Evolutionary conservation across 2,329 filamentous ascomycete genomes (phyloP).

Genomic region (Colletotrichum echinochloae): DNA sequence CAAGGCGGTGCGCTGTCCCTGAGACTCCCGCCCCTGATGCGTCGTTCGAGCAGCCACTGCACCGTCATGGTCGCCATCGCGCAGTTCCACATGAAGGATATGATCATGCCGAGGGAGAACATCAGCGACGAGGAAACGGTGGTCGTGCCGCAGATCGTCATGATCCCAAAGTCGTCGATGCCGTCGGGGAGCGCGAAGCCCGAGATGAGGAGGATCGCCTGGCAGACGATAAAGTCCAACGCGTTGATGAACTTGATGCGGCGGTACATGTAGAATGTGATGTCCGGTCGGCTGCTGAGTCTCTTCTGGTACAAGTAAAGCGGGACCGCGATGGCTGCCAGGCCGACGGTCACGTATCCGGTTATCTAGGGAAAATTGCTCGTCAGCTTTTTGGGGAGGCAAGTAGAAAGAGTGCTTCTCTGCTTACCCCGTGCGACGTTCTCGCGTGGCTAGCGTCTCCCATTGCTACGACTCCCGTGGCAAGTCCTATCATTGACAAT

Average conservation of each 20-base stretch:
- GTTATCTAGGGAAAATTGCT: background rate
- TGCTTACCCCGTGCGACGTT: constrained; percentile 25
- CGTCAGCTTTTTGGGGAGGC: background rate
- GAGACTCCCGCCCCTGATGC: constrained; percentile 17
- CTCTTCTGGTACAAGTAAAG: constrained; percentile 31
- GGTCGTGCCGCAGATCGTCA: constrained; percentile 32
- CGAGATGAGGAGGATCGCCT: constrained; percentile 34
- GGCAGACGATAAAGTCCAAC: constrained; percentile 29
- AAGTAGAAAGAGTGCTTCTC: background rate
- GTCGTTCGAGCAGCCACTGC: constrained; percentile 32
- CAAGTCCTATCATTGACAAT: background rate
- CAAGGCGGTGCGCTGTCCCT: constrained; percentile 29
- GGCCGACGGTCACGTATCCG: constrained; percentile 21
- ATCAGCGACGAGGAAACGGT: constrained; percentile 21
- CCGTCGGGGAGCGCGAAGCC: constrained; percentile 36
- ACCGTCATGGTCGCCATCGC: constrained; percentile 38
- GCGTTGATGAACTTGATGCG: constrained; percentile 30
- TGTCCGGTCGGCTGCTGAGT: constrained; percentile 19
- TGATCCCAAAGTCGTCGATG: constrained; percentile 34
- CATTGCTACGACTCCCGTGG: constrained; percentile 19
- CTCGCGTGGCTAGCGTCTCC: constrained; percentile 19
- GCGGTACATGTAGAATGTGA: constrained; percentile 33
- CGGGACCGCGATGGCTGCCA: constrained; percentile 19
- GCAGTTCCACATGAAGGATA: constrained; percentile 36
- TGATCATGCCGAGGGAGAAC: constrained; percentile 36